Conservation (phyloP, 768 basidiomycete species). For the Naganishia vishniacii region DNA sequence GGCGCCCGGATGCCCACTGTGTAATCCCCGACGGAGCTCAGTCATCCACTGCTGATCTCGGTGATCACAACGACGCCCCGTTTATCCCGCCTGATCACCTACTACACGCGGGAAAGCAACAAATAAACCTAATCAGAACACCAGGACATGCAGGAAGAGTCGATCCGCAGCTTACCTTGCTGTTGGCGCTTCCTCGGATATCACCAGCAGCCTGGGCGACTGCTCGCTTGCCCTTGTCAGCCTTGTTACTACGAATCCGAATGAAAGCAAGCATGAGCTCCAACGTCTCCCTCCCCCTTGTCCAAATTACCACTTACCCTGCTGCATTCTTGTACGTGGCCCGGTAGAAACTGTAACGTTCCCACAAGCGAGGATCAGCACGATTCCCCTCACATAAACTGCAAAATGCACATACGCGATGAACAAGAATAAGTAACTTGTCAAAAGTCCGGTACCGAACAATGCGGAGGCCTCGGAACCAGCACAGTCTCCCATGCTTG, state of each 20-base stretch:
- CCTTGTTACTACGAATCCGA: constrained; percentile 23
- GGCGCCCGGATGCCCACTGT: no score
- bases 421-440: constrained; percentile 87
- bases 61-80: constrained; percentile 30
- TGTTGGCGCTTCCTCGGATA: constrained; percentile 39
- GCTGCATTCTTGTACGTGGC: constrained; percentile 47
- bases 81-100: constrained; percentile 32
- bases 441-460: constrained; percentile 80
- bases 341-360: constrained; percentile 44
- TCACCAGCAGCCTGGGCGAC: constrained; percentile 31
- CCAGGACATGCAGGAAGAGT: neutral
- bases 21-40: no score
- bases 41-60: constrained; percentile 23
- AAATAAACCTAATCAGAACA: neutral
- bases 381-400: neutral
- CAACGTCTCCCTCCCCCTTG: no score
- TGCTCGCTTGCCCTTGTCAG: constrained; percentile 31
- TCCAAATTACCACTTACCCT: no score
- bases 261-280: neutral
- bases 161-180: constrained; percentile 36
- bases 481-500: constrained; percentile 73
- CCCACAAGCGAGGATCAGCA: neutral
- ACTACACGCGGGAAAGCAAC: neutral
- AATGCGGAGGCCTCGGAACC: constrained; percentile 82
- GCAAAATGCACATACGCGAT: constrained; percentile 55